A percentile compares a stretch with the other conserved stretches of the same genome.
phyloP scores from a whole-genome alignment of 148 eudicot genomes.

The Chenopodium formosanum region DNA sequence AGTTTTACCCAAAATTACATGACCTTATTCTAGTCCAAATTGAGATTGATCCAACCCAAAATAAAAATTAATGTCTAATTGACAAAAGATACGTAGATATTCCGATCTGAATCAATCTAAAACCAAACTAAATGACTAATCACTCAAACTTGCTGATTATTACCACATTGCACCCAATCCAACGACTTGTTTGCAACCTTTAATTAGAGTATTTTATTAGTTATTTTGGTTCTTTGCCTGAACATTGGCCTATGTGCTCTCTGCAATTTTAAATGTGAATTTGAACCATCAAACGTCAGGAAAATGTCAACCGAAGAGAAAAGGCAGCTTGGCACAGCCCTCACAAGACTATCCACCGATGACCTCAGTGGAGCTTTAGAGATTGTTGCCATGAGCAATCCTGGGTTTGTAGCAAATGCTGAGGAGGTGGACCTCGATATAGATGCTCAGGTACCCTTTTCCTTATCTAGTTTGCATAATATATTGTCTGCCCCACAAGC shows the following conservation, averaged over 20 bases:
- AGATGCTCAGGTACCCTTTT: conserved; percentile 55
- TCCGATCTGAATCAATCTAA: not conserved
- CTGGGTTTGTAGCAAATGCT: conserved; percentile 45
- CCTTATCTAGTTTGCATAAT: not conserved
- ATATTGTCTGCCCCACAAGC: not conserved
- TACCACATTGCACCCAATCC: not conserved
- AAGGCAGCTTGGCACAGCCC: conserved; percentile 57
- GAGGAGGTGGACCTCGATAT: conserved; percentile 74
- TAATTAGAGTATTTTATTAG: too few species aligned
- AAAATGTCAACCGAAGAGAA: conserved; percentile 62
- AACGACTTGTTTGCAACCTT: too few species aligned
- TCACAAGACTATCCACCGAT: conserved; percentile 50
- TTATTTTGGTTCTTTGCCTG: not conserved
- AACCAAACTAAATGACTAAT: not conserved
- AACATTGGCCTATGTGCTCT: not conserved
- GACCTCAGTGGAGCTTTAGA: conserved; percentile 65
- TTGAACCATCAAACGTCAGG: conserved; percentile 29
- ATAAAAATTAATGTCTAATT: not conserved
- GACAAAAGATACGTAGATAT: not conserved
- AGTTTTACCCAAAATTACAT: not conserved
- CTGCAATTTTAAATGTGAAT: not conserved
- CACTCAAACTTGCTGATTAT: not conserved
- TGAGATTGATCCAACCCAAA: not conserved
- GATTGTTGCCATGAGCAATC: conserved; percentile 61
- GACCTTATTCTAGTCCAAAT: not conserved